Evolutionary conservation across 2,329 filamentous ascomycete species (phyloP).

Genomic region (Metarhizium sp.): DNA sequence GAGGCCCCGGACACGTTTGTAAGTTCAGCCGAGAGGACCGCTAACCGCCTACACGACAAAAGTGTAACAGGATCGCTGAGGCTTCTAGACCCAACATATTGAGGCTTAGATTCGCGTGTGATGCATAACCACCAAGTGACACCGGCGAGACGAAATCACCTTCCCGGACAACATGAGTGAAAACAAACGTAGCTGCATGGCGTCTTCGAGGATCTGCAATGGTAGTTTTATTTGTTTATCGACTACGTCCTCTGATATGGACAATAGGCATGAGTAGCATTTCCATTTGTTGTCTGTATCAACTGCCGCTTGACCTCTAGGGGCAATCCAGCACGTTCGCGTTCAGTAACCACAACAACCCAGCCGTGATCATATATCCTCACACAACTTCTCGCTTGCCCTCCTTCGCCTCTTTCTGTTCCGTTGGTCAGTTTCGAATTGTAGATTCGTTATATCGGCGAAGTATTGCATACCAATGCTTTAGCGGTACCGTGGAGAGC

Average conservation of each 20-base stretch:
- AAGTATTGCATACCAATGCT: constrained; percentile 67
- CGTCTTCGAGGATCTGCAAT: neutral
- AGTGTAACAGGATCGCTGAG: too few relatives aligned
- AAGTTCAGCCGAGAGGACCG: too few relatives aligned
- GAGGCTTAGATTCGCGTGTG: too few relatives aligned
- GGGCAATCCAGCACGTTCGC: neutral
- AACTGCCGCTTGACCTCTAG: neutral
- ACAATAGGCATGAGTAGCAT: neutral
- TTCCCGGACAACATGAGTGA: neutral
- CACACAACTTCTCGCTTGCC: constrained; percentile 86
- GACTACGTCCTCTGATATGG: neutral
- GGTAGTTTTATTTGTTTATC: neutral
- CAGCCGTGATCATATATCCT: constrained; percentile 1
- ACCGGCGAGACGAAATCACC: neutral
- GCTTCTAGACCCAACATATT: too few relatives aligned
- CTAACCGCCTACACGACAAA: too few relatives aligned
- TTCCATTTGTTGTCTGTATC: neutral
- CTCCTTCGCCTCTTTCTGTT: constrained; percentile 94
- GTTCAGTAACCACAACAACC: neutral
- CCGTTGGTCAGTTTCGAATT: constrained; percentile 19
- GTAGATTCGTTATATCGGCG: neutral
- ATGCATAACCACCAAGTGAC: too few relatives aligned
- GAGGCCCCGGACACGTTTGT: too few relatives aligned
- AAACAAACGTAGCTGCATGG: neutral
- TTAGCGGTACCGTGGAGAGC: constrained; percentile 98